Evolutionary conservation across 2,329 filamentous ascomycete species (phyloP).

Genomic region (Macrophomina tecta): DNA sequence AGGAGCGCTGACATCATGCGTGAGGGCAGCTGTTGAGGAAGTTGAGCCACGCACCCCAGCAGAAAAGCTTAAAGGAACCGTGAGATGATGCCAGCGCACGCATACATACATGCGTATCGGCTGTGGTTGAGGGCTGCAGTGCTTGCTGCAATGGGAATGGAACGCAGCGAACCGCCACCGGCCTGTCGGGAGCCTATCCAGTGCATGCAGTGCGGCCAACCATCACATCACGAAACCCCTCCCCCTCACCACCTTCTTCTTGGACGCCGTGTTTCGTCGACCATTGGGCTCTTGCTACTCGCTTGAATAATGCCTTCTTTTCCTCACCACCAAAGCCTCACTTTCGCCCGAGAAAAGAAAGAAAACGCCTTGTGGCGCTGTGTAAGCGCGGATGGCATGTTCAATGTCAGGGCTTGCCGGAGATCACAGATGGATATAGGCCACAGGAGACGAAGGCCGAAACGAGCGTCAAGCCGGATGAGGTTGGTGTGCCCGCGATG

Average conservation of each 20-base stretch:
- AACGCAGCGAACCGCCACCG: conserved; percentile 19
- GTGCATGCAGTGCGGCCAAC: conserved; percentile 24
- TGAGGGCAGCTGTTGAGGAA: conserved; percentile 15
- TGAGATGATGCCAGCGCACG: conserved; percentile 25
- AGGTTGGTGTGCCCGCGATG: conserved; percentile 7
- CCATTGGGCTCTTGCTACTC: neutral
- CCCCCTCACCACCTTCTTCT: neutral
- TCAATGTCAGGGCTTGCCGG: neutral
- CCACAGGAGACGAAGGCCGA: neutral
- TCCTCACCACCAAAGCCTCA: conserved; percentile 13
- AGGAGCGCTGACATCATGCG: conserved; percentile 21
- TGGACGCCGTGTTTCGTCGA: neutral
- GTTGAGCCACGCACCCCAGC: neutral
- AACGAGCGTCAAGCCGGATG: conserved; percentile 1
- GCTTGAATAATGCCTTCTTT: neutral
- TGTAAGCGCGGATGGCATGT: neutral
- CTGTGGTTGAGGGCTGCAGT: conserved; percentile 22
- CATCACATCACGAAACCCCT: conserved; percentile 24
- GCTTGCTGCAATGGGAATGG: conserved; percentile 15
- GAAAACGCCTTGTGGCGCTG: neutral
- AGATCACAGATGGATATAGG: neutral
- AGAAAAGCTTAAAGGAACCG: conserved; percentile 8
- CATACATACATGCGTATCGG: conserved; percentile 26
- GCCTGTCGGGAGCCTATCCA: conserved; percentile 18
- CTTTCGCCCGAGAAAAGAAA: conserved; percentile 6